Percentiles rank a stretch among this genome's conserved stretches.
Conservation (phyloP, 148 eudicot species). For the Chenopodium berlandieri region DNA sequence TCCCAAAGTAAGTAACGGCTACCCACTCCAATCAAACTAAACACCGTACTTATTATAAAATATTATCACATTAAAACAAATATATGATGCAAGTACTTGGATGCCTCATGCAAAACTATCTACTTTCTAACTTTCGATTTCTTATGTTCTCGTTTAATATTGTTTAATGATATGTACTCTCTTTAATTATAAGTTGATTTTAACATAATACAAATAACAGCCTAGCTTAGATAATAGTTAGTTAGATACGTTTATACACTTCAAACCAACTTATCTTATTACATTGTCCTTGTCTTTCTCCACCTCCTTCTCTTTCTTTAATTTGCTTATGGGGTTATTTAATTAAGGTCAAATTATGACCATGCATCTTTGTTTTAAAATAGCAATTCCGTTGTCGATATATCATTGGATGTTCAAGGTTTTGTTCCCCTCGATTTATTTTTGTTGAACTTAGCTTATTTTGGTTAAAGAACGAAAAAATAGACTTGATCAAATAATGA, state of each 20-base stretch:
- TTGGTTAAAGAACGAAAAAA: too few relatives aligned
- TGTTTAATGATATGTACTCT: background rate
- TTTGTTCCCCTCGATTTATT: too few relatives aligned
- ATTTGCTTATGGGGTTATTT: background rate
- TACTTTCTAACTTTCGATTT: background rate
- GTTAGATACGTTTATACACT: background rate
- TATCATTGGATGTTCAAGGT: too few relatives aligned
- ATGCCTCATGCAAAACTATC: background rate
- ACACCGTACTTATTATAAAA: too few relatives aligned
- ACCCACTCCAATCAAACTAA: conserved; percentile 8
- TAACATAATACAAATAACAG: background rate
- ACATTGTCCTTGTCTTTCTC: background rate
- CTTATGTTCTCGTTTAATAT: background rate
- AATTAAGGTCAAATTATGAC: too few relatives aligned
- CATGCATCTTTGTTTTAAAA: too few relatives aligned
- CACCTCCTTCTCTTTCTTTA: background rate
- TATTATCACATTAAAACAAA: background rate
- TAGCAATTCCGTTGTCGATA: too few relatives aligned
- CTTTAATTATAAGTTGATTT: background rate
- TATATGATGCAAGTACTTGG: background rate
- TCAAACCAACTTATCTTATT: background rate
- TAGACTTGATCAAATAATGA: too few relatives aligned
- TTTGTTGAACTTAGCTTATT: too few relatives aligned
- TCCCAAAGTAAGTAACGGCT: background rate
- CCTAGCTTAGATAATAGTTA: background rate